Conservation (phyloP, 148 eudicot species). For the Salicornia ramosissima region DNA sequence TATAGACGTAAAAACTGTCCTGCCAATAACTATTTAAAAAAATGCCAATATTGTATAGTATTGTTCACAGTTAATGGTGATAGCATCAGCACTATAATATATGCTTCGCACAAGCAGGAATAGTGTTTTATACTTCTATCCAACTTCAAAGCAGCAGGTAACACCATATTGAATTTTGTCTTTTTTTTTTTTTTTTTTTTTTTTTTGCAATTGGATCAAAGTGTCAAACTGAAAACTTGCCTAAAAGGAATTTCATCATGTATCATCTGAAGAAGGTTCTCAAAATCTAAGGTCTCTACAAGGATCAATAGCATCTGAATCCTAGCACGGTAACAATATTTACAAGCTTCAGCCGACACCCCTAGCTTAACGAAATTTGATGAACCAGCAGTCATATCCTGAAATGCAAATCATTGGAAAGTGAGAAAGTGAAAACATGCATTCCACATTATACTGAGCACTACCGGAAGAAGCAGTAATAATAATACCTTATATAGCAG, state of each 20-base stretch:
- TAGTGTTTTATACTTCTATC: too few species aligned
- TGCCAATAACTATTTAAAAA: not conserved
- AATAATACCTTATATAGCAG: slow-evolving; percentile 63
- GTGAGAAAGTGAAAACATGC: slow-evolving; percentile 6
- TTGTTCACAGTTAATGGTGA: not conserved
- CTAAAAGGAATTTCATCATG: slow-evolving; percentile 83
- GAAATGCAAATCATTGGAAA: slow-evolving; percentile 25
- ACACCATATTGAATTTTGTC: slow-evolving; percentile 2
- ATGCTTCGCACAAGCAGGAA: not conserved
- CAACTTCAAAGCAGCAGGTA: not conserved
- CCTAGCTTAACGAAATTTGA: slow-evolving; percentile 65
- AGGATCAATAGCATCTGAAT: slow-evolving; percentile 84
- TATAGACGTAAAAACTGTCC: not conserved
- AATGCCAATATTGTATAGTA: not conserved
- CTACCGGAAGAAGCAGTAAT: slow-evolving; percentile 18
- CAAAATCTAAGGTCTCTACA: slow-evolving; percentile 79
- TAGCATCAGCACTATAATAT: not conserved
- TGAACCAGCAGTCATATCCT: slow-evolving; percentile 66
- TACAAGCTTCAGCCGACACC: slow-evolving; percentile 69
- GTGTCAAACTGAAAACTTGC: slow-evolving; percentile 25
- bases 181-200: too few species aligned
- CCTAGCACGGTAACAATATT: slow-evolving; percentile 64
- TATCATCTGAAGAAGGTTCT: slow-evolving; percentile 82
- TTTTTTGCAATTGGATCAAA: slow-evolving; percentile 4
- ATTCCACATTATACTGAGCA: slow-evolving; percentile 12